phyloP scores from a whole-genome alignment of 208 protist genomes.

The Phytomonas sp. region DNA sequence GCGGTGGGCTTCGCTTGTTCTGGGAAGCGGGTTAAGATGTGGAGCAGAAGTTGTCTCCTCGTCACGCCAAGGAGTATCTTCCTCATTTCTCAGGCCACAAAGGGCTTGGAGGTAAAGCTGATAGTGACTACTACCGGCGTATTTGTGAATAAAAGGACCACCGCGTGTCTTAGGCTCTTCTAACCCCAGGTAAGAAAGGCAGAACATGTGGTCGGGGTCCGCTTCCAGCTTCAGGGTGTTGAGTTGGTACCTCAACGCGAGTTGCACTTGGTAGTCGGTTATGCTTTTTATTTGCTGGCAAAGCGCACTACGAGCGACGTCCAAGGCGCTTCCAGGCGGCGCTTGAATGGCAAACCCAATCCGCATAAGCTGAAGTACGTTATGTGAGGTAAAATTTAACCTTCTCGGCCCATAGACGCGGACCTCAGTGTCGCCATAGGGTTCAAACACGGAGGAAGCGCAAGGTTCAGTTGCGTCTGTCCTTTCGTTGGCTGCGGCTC shows the following conservation, averaged over 20 bases:
- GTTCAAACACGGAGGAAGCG: not conserved
- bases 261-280: conserved; percentile 27
- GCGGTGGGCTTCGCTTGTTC: conserved; percentile 1
- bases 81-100: conserved; percentile 5
- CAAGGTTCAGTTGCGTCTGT: not conserved
- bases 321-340: conserved; percentile 41
- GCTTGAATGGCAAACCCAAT: conserved; percentile 62
- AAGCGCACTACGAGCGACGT: conserved; percentile 49
- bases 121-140: conserved; percentile 62
- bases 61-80: not conserved
- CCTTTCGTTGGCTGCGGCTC: not conserved
- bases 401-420: not conserved
- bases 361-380: conserved; percentile 31
- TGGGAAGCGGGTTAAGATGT: not conserved
- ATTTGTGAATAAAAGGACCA: conserved; percentile 56
- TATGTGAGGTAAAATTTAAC: not conserved
- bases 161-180: conserved; percentile 45
- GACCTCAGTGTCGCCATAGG: not conserved
- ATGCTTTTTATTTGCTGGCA: conserved; percentile 46
- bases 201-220: conserved; percentile 47
- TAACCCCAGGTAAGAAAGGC: conserved; percentile 46
- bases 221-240: conserved; percentile 50
- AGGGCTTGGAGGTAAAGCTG: conserved; percentile 30
- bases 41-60: conserved; percentile 2
- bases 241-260: conserved; percentile 30